Evolutionary conservation across 805 yeast genomes (phyloP), one percentile per base, ranked within the genome.

Genomic region (Saturnispora bothae): DNA sequence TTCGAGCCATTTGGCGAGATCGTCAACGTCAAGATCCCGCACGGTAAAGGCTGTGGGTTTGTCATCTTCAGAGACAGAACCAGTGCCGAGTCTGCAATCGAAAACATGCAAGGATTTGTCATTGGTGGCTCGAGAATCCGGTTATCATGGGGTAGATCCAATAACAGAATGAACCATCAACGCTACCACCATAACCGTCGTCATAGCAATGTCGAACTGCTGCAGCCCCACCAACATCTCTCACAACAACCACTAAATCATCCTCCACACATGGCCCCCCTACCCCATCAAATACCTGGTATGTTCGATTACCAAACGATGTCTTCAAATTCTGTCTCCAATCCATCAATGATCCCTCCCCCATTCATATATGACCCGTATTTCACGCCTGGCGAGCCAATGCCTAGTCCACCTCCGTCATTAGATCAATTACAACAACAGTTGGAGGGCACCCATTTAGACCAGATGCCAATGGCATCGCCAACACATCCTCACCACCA

Each of bases 31-130:
- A 80, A 78, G 50, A 78, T 82, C 33, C 89, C 89, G 6, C 77
- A 74, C 1, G 84, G 85, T 12, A 82, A 81, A 52, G 81, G 82
- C 42, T 80, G 89, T 61, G 94, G 88, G 1, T 80, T 81, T 56
- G 78, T 82, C 40, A 77, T 74, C 50, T 82, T 74, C 53, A 61
- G 71, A n/a, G 63, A 65, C 26, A 63, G 83, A 44, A 78, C 73
- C 48, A 83, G 78, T 48, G 92, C 92, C 1, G 84, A 80, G 55
- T 76, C 73, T 29, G 85, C 94, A 5, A 79, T 82, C 39, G 70
- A 74, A 29, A 78, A 79, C 3, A 75, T 82, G 82, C 85, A 82
- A 56, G 94, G 94, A 2, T 81, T 74, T 52, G 64, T 75, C 18
- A 73, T 82, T 43, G 80, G 78, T n/a, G 88, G 86, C 3, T 71